A percentile compares a stretch with the other conserved stretches of the same genome.
Conservation (phyloP, 2,329 filamentous ascomycete genomes). For the Xylaria sp. region DNA sequence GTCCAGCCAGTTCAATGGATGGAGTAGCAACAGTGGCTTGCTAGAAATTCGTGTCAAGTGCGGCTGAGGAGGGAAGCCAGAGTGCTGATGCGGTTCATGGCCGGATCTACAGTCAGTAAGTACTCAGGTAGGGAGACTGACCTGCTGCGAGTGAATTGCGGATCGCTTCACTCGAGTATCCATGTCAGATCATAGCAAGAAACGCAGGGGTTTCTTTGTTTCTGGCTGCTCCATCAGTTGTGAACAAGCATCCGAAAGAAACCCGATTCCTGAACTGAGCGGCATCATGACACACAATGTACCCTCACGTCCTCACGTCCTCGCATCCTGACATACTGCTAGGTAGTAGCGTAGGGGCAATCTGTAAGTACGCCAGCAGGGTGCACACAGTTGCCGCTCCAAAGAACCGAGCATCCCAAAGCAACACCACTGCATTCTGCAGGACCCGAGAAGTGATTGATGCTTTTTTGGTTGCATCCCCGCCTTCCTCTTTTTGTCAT, state of each 20-base stretch:
- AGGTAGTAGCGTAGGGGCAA: background rate
- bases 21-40: background rate
- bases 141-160: slow-evolving; percentile 12
- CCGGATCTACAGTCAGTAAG: background rate
- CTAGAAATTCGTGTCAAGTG: background rate
- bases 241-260: slow-evolving; percentile 7
- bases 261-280: slow-evolving; percentile 10
- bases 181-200: slow-evolving; percentile 25
- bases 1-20: background rate
- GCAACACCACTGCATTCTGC: slow-evolving; percentile 6
- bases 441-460: slow-evolving; percentile 31
- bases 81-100: slow-evolving; percentile 2
- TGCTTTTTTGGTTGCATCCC: slow-evolving; percentile 24
- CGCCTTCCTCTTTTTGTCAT: slow-evolving; percentile 23
- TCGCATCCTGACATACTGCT: background rate
- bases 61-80: background rate
- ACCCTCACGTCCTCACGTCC: background rate
- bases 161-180: slow-evolving; percentile 11
- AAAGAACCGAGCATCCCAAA: slow-evolving; percentile 17
- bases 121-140: background rate
- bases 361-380: slow-evolving; percentile 8
- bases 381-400: slow-evolving; percentile 22
- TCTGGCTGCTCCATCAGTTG: slow-evolving; percentile 20
- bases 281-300: background rate
- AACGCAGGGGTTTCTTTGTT: slow-evolving; percentile 1